Evolutionary conservation across 495 filamentous ascomycete species (phyloP).

Genomic region (Aspergillus asperescens): DNA sequence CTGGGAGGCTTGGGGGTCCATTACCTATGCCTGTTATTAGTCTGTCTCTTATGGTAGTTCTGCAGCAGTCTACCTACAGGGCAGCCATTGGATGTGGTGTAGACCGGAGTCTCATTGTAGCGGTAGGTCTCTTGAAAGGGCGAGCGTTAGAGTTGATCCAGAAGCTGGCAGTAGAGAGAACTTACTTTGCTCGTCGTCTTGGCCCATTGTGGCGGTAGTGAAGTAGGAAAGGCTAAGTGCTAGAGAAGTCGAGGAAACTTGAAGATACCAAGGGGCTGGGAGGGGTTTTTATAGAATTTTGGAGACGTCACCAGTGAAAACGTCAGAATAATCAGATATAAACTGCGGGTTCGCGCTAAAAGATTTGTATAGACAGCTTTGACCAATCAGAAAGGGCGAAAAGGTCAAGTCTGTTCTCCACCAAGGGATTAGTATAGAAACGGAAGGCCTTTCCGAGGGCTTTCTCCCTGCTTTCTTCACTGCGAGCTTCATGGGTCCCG

Average conservation of each 20-base stretch:
- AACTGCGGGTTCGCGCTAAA: background rate
- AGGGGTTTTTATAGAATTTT: conserved; percentile 14
- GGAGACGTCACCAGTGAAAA: background rate
- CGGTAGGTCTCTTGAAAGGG: conserved; percentile 43
- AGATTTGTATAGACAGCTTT: background rate
- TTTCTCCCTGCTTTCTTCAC: background rate
- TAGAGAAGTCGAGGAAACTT: background rate
- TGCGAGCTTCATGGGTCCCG: no score
- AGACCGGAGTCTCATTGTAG: conserved; percentile 54
- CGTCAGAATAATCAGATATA: background rate
- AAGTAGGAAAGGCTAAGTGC: background rate
- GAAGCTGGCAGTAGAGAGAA: background rate
- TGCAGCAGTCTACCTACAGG: conserved; percentile 27
- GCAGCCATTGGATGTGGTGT: conserved; percentile 58
- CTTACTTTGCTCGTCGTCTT: conserved; percentile 35
- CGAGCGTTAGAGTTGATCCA: background rate
- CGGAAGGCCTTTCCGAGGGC: conserved; percentile 4
- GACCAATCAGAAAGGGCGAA: background rate
- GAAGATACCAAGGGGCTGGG: background rate
- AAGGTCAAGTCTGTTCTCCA: background rate
- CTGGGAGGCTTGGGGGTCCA: conserved; percentile 53
- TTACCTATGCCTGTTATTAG: conserved; percentile 32
- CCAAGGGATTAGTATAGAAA: no score
- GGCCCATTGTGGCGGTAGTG: conserved; percentile 28
- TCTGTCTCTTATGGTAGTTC: background rate